Evolutionary conservation across 2,329 filamentous ascomycete genomes (phyloP), one percentile per base, ranked within the genome.

Genomic region (Periconia sp.): DNA sequence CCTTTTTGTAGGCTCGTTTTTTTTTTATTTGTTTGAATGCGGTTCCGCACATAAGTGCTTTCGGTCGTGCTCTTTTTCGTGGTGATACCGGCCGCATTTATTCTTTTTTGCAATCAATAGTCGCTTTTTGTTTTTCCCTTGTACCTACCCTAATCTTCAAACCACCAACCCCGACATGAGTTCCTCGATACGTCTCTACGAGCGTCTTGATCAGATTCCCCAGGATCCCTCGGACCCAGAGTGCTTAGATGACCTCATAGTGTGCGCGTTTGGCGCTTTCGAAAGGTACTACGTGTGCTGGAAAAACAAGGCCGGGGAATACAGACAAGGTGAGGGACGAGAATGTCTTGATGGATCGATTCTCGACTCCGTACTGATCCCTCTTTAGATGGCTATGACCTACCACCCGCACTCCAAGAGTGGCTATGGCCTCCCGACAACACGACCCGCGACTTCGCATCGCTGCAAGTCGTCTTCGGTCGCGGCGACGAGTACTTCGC

Each of bases 261-360:
- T 74, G 5, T 73, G 72, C 50, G 73, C 73, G 1, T 72, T 75
- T 47, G 73, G 73, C 0, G 72, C 72, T 0, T 76, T 76, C 37
- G 73, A 74, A 42, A 60, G 71, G 44, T 75, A 75, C 50, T 76
- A 74, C 45, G 62, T 76, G 8, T 75, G 72, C 49, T 76, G 72
- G 73, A 73, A 68, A 53, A 74, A 66, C 17, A 62, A 59, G 40
- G 58, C 59, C 17, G 73, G 73, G 8, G 60, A 69, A 27, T 74
- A 68, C 47, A 64, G 60, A 44, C 73, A 75, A 69, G 72, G 72
- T 74, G 51, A 33, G 58, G n/a, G 23, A 47, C 27, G 49, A 23
- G 11, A 27, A 5, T 1, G 18, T 44, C 10, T 31, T 6, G 18
- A 19, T 17, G 3, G n/a, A 17, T 2, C 1, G 10, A 3, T 6